phyloP scores from a whole-genome alignment of 768 basidiomycete genomes.

The Mycena metata region DNA sequence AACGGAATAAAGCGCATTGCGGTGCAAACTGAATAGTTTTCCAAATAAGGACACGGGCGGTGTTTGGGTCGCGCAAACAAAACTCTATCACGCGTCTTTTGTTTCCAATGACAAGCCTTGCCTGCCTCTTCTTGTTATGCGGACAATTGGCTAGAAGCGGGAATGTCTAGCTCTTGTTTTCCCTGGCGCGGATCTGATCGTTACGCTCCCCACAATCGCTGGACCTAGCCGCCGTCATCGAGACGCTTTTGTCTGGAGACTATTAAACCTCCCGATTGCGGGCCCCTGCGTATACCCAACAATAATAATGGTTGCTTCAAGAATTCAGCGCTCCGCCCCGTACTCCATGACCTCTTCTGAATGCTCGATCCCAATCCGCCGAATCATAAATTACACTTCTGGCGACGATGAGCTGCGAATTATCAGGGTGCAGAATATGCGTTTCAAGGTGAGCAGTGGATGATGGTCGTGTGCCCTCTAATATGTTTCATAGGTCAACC shows the following conservation, averaged over 20 bases:
- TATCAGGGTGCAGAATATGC: constrained; percentile 36
- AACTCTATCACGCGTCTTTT: constrained; percentile 3
- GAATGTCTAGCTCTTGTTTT: background rate
- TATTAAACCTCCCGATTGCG: constrained; percentile 26
- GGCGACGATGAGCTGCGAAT: constrained; percentile 27
- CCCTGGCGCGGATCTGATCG: constrained; percentile 13
- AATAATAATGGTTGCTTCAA: constrained; percentile 24
- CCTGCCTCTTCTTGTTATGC: background rate
- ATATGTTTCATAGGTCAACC: constrained; percentile 37
- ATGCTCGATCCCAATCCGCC: constrained; percentile 28
- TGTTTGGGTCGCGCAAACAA: too few relatives aligned
- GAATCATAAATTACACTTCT: constrained; percentile 16
- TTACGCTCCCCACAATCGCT: background rate
- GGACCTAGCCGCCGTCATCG: constrained; percentile 15
- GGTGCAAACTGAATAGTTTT: too few relatives aligned
- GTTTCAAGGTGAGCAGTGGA: constrained; percentile 43
- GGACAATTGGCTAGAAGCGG: constrained; percentile 13
- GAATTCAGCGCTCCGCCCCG: constrained; percentile 22
- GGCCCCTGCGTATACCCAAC: background rate
- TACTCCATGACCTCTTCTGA: constrained; percentile 21
- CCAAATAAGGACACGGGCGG: too few relatives aligned
- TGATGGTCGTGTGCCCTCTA: constrained; percentile 33
- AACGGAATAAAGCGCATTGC: too few relatives aligned
- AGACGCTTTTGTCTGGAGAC: constrained; percentile 10
- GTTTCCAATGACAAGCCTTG: constrained; percentile 2